Evolutionary conservation across 257 asterid species (phyloP).

Genomic region (Scutellaria galericulata): DNA sequence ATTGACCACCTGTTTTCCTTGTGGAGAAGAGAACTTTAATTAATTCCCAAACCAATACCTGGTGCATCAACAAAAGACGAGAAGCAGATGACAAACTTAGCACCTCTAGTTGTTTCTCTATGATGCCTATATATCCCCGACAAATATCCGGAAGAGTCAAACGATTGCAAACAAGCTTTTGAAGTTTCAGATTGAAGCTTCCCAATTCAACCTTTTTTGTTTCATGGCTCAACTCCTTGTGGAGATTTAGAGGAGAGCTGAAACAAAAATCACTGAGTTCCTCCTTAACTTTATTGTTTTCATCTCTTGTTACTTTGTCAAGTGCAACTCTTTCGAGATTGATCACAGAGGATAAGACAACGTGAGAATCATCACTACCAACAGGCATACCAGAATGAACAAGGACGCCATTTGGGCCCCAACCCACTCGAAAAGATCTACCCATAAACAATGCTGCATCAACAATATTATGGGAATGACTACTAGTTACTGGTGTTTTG

Average conservation of each 20-base stretch:
- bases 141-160: slow-evolving; percentile 76
- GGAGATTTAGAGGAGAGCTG: slow-evolving; percentile 77
- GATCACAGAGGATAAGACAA: slow-evolving; percentile 75
- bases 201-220: slow-evolving; percentile 62
- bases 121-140: slow-evolving; percentile 74
- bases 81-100: slow-evolving; percentile 62
- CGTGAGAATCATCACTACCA: slow-evolving; percentile 52
- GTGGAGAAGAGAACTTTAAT: slow-evolving; percentile 87
- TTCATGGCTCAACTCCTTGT: slow-evolving; percentile 74
- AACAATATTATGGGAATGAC: slow-evolving; percentile 73
- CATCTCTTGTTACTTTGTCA: slow-evolving; percentile 76
- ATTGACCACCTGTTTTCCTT: slow-evolving; percentile 52
- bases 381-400: slow-evolving; percentile 92
- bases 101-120: slow-evolving; percentile 85
- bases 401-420: slow-evolving; percentile 98
- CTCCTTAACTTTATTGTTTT: slow-evolving; percentile 55
- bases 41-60: slow-evolving; percentile 90
- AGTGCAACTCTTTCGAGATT: slow-evolving; percentile 86
- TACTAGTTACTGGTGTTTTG: slow-evolving; percentile 66
- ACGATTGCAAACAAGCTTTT: slow-evolving; percentile 71
- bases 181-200: slow-evolving; percentile 66
- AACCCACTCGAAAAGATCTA: slow-evolving; percentile 95
- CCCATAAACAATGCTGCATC: slow-evolving; percentile 99
- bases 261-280: slow-evolving; percentile 79
- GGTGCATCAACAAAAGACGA: slow-evolving; percentile 84